Evolutionary conservation across 1,284 basidiomycete genomes (phyloP), one percentile per base, ranked within the genome.

Genomic region (Singerocomus rubriflavus): DNA sequence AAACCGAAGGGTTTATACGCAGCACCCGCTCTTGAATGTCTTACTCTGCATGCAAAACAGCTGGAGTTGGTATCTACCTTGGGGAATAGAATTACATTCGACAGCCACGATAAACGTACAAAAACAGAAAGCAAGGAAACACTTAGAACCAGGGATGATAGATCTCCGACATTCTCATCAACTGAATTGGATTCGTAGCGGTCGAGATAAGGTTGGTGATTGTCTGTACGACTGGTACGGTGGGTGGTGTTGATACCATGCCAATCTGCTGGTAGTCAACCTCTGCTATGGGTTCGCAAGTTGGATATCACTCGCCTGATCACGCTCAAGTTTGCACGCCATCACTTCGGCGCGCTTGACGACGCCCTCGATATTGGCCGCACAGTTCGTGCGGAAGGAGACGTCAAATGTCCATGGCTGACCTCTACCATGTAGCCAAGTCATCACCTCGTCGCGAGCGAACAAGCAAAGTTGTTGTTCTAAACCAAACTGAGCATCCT

Each of bases 381-480:
- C 72, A 12, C 95, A 88, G 45, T 82, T 77, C 46, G 82, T 77
- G 29, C 88, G 83, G 71, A 91, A 85, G 45, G 74, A 68, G 16
- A 73, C 55, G 60, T 93, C 91, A 33, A 79, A 71, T 27, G 71
- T 73, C 70, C 73, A 78, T 16, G 76, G 73, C 48, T 77, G 75
- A 25, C 73, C 71, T 40, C 78, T 77, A 48, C 75, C 72, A 29
- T 72, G 74, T 52, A 85, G 59, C 88, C 88, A 93, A 13, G 81
- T 79, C 59, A 84, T 80, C 45, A 98, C 88, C 71, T 99, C 97
- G 66, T 99, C 97, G 29, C 94, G 82, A 25, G 92, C 84, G 67
- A 98, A 98, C 47, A 98, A 76, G 56, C 88, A 90, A 13, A 97
- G 77, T 52, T 92, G 89, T 61, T 93, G 87, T 57, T 96, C 93